Evolutionary conservation across 192 early-diverging fungal genomes (phyloP), one percentile per base, ranked within the genome.

Genomic region (Backusella circina): DNA sequence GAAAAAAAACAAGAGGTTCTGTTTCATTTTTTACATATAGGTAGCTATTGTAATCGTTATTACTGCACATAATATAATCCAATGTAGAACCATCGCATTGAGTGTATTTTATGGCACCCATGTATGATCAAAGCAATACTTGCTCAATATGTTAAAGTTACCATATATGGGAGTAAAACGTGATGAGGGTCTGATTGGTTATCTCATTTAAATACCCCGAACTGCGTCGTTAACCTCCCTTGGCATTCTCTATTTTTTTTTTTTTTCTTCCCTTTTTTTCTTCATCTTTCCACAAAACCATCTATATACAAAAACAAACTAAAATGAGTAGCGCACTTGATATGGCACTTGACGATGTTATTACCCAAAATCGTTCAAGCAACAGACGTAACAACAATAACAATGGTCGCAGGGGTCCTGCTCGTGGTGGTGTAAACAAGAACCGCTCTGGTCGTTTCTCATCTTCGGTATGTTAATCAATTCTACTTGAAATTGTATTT

Each of bases 281-380:
- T 61, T 28, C 44, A 47, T 61, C 23, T 61, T 61, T 61, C 8
- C 54, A 61, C 54, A 61, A 57, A n/a, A n/a, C n/a, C n/a, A 61
- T 28, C 21, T 28, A 61, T 2, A 61, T 5, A 67, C 28, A 33
- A 31, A 66, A 30, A 9, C 16, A 66, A 16, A 28, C 23, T n/a
- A 70, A 47, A 70, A 70, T 70, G 69, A 70, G 69, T 70, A 54
- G 54, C 16, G 71, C 72, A 38, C 72, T 78, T 18, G 77, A 78
- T 74, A 78, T 78, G 77, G 71, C 77, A 70, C 72, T 78, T 50
- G 77, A 78, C 31, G 77, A 78, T 26, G 71, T 74, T 21, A 78
- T 78, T 65, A 38, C 71, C 21, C 71, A 73, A 37, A 61, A 57
- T 31, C 71, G 71, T 64, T 35, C 33, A 23, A 61, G 31, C 70